Base-by-base conservation (phyloP, 768 basidiomycete species). In the Calocybe indica region DNA sequence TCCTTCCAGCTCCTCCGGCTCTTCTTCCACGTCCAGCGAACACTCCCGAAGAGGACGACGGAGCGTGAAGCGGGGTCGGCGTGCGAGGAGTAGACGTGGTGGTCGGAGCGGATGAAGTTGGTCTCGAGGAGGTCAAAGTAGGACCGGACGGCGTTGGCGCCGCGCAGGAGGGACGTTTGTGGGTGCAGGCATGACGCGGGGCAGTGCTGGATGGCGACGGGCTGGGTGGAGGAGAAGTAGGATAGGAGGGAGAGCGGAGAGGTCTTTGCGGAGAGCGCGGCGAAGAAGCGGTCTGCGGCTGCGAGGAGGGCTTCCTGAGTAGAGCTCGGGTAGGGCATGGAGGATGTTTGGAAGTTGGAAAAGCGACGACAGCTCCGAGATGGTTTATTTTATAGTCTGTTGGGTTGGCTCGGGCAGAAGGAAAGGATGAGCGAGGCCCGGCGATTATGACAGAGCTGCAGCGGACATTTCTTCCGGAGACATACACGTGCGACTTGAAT, bases 51-150 rank as follows among this genome's bases (percentile, higher is more conserved):
- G 10, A 72, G 58, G 7, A 58, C 52, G 14, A 71, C 69, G 34
- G 61, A 61, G 13, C 61, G 59, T 1, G 57, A 50, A 1, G 51
- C 51, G 5, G 56, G 36, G 29, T 67, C 60, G 5, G 63, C 58
- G 11, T 55, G 50, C 5, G 60, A 51, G 49, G 55, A 43, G 50
- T 63, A 55, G 29, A 55, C 47, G 45, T 57, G 13, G 12, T 65
- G 50, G 14, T 64, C 53, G 1, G 67, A 60, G 6, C 74, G 69
- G 5, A 58, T 62, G 68, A 70, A 77, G 52, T 76, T 66, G 2
- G 73, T 73, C 11, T 70, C 64, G 30, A 75, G 56, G 38, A 76
- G 58, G 56, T 77, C 74, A 43, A 76, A 74, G 52, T 76, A 77
- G 1, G 75, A 77, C 13, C 74, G 70, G 29, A 76, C 59, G 11